Base-by-base conservation (phyloP, 345 rosid species). In the Noccaea caerulescens region DNA sequence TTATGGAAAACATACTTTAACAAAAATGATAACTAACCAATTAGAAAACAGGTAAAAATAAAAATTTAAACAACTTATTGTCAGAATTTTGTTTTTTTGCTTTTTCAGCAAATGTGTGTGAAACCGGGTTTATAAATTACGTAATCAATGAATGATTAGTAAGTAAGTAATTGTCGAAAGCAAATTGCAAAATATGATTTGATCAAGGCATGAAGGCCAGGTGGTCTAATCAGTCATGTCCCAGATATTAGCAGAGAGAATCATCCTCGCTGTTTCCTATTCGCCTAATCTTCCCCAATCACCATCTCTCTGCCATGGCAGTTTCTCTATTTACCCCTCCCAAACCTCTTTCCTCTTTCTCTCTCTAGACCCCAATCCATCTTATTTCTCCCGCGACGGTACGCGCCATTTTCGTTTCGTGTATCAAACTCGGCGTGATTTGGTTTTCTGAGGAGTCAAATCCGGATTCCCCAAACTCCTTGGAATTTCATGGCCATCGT, bases 401-500 rank as follows among this genome's bases (percentile, higher is more conserved):
- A 13, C 53, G n/a, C 53, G 72, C 72, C 63, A 27, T 38, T 51
- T 51, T 12, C 43, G 34, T n/a, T 27, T 11, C 58, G 4, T 1
- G 9, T 20, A 25, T 46, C 13, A 51, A 36, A 11, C 30, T 7
- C 38, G 7, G 25, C 43, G 16, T 41, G 2, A 34, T 18, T 58
- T 12, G 6, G 7, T 43, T 20, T 20, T 8, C 59, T 10, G 6
- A 23, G 32, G 36, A 53, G 0, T 49, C 61, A 25, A 59, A 66
- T 4, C 23, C 23, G 23, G 23, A 20, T 1, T 20, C 46, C 71
- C 66, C 27, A 49, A 53, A 33, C 42, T 50, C 56, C 23, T 53
- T 51, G 1, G 6, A 49, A 34, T 55, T 8, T 38, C 46, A 93
- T 93, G 97, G 93, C 86, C 80, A 83, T 89, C 82, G 96, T 94